phyloP scores from a whole-genome alignment of 768 basidiomycete genomes.

The Lactarius akahatsu region DNA sequence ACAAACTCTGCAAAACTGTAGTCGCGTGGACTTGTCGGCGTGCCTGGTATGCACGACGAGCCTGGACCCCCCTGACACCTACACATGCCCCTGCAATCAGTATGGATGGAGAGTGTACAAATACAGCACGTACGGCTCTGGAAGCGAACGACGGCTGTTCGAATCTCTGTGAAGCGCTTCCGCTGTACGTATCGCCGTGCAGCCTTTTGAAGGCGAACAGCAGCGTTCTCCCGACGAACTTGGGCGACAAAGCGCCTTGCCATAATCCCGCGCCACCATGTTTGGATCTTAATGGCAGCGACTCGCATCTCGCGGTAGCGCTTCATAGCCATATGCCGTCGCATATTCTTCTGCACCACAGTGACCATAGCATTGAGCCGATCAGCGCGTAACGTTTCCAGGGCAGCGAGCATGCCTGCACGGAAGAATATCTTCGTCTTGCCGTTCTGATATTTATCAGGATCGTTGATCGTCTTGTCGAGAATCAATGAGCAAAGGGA shows the following conservation, averaged over 20 bases:
- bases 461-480: slow-evolving; percentile 82
- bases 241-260: slow-evolving; percentile 69
- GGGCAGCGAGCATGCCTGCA: slow-evolving; percentile 95
- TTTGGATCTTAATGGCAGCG: slow-evolving; percentile 84
- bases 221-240: slow-evolving; percentile 72
- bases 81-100: slow-evolving; percentile 17
- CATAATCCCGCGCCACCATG: slow-evolving; percentile 89
- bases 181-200: slow-evolving; percentile 74
- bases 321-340: slow-evolving; percentile 79
- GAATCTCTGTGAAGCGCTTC: slow-evolving; percentile 61
- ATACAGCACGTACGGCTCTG: slow-evolving; percentile 76
- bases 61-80: slow-evolving; percentile 76
- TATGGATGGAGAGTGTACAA: slow-evolving; percentile 7
- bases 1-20: slow-evolving; percentile 71
- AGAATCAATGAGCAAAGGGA: slow-evolving; percentile 83
- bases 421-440: slow-evolving; percentile 99
- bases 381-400: slow-evolving; percentile 87
- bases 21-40: slow-evolving; percentile 61
- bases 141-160: slow-evolving; percentile 62
- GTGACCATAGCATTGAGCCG: slow-evolving; percentile 89
- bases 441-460: slow-evolving; percentile 96
- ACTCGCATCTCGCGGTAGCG: slow-evolving; percentile 68
- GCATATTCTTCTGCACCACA: slow-evolving; percentile 96
- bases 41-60: slow-evolving; percentile 59
- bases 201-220: slow-evolving; percentile 71